Base-by-base conservation (phyloP, 1,284 basidiomycete species). In the Anthracocystis walkeri region DNA sequence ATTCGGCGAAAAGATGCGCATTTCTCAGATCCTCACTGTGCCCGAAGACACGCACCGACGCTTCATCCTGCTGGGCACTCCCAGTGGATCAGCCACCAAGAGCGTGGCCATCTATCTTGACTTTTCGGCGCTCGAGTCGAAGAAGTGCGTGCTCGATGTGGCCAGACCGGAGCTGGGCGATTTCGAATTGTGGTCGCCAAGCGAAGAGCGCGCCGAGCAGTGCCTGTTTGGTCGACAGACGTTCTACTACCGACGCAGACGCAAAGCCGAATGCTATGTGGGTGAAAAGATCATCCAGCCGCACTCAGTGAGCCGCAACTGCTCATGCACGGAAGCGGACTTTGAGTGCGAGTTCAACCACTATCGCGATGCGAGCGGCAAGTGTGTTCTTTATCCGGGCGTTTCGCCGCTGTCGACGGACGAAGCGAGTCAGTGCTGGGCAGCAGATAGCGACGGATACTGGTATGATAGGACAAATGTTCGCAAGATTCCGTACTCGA, bases 41-140 rank as follows among this genome's bases (percentile, higher is more conserved):
- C 93, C 94, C 1, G 89, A 90, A 72, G 95, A 99, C 86, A 97
- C 92, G 6, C 94, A 93, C 79, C 89, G 96, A 52, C 90, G 91
- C 82, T 98, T 99, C 85, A 91, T 97, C 77, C 87, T 99, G 12
- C 87, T 98, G 55, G 96, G 93, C 0, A 87, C 88, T 55, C 87
- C 89, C 31, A 88, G 90, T 0, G 62, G 68, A 2, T 86, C 88
- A 23, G 80, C 87, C n/a, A 85, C 86, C 46, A 86, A 86, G 14
- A 88, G 90, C 0, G 89, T 92, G 4, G 90, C 92, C 0, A 89
- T 99, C 4, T 93, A 98, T 79, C 86, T 99, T 56, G 96, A 99
- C 87, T 97, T 99, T 79, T 89, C 91, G 2, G 87, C 91, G 5
- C 87, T 98, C 29, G 58, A 75, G 20, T 53, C 57, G 33, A 66